A percentile compares a stretch with the other conserved stretches of the same genome.
These are phyloP conservation scores for Erythrobasidium hasegawianum DNA, from an alignment of 1,284 basidiomycete genomes.

Conservation along the genomic window DNA sequence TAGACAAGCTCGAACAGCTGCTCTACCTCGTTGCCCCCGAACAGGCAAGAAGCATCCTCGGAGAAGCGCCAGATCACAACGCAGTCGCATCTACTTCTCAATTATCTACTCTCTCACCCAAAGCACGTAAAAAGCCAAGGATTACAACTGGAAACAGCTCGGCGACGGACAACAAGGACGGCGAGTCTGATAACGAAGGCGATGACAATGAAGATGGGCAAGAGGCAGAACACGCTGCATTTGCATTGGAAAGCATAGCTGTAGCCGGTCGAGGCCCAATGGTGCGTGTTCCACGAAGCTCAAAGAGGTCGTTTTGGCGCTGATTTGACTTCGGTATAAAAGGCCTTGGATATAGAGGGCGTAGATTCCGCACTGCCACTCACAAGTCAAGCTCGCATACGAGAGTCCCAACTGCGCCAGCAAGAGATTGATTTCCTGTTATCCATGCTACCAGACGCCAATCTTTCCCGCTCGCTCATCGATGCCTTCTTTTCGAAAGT, in stretches of 20 bases:
- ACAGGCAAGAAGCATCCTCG: conserved; percentile 15
- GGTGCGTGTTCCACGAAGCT: not conserved
- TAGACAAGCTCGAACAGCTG: conserved; percentile 28
- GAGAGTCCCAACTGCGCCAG: conserved; percentile 18
- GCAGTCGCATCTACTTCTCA: not conserved
- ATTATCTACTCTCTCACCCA: not conserved
- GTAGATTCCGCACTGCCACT: conserved; percentile 10
- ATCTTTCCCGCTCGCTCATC: conserved; percentile 17
- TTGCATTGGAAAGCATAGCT: conserved; percentile 35
- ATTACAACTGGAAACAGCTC: not conserved
- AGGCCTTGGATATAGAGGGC: not conserved
- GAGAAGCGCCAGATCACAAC: not conserved
- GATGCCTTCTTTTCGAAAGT: conserved; percentile 34
- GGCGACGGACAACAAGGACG: not conserved
- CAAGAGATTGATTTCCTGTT: conserved; percentile 29
- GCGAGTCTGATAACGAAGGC: conserved; percentile 6
- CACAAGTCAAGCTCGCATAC: conserved; percentile 30
- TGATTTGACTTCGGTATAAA: not conserved
- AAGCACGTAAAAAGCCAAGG: not conserved
- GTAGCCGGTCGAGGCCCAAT: conserved; percentile 18
- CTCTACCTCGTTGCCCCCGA: conserved; percentile 22
- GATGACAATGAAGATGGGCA: conserved; percentile 29
- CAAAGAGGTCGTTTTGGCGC: not conserved
- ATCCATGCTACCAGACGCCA: conserved; percentile 27
- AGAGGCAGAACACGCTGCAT: conserved; percentile 35